These are phyloP conservation scores for Cyberlindnera mycetangii DNA, from an alignment of 805 yeast species.

Conservation along the genomic window DNA sequence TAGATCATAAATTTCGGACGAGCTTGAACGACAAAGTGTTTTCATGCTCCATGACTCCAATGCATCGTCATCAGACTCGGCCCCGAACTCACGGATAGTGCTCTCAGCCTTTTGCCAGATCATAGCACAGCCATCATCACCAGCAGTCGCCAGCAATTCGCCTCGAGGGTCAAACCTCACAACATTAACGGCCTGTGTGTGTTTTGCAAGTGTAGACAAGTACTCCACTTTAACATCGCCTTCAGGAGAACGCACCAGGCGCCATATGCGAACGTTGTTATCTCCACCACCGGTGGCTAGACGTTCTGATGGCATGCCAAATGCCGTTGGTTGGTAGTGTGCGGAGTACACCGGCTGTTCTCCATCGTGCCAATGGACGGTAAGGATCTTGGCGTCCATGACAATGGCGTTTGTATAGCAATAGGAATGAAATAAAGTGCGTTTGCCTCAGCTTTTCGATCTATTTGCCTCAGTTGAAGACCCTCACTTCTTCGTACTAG, in stretches of 20 bases:
- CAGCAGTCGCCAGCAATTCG: slow-evolving; percentile 76
- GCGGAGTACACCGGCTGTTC: slow-evolving; percentile 71
- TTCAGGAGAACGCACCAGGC: slow-evolving; percentile 28
- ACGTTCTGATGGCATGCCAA: slow-evolving; percentile 35
- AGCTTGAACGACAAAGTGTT: slow-evolving; percentile 53
- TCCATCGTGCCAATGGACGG: slow-evolving; percentile 74
- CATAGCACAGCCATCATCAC: slow-evolving; percentile 89
- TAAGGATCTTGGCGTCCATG: slow-evolving; percentile 45
- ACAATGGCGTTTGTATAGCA: too few species aligned
- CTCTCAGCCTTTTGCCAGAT: slow-evolving; percentile 68
- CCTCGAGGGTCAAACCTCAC: slow-evolving; percentile 79
- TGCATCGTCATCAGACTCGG: slow-evolving; percentile 43
- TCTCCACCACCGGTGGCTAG: slow-evolving; percentile 95
- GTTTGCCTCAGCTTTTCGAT: too few species aligned
- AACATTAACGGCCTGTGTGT: slow-evolving; percentile 91
- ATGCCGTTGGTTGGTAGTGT: slow-evolving; percentile 51
- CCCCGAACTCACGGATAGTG: slow-evolving; percentile 59
- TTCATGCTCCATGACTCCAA: slow-evolving; percentile 75
- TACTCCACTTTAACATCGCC: slow-evolving; percentile 54
- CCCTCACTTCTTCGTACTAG: too few species aligned
- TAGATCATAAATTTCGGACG: slow-evolving; percentile 83
- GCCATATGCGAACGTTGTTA: slow-evolving; percentile 61
- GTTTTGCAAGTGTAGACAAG: slow-evolving; percentile 77
- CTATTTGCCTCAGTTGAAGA: too few species aligned
- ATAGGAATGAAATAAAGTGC: too few species aligned